These are phyloP conservation scores for Gigaspora rosea DNA, from an alignment of 192 early-diverging fungal genomes.

Conservation along the genomic window DNA sequence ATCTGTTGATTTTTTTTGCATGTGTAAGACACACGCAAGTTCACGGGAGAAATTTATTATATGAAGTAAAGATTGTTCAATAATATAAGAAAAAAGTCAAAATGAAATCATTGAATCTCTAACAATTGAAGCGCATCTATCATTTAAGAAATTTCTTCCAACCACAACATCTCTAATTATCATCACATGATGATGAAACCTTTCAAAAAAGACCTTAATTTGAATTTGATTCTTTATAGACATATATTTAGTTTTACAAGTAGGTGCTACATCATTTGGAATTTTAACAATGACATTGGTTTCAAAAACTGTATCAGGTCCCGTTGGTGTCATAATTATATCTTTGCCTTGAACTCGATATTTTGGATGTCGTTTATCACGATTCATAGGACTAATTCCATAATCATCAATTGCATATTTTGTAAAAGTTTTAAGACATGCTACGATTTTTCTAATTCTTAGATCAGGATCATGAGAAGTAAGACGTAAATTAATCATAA, in stretches of 20 bases:
- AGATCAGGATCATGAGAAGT: constrained; percentile 5
- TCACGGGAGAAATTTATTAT: no score
- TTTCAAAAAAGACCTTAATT: constrained; percentile 28
- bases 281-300: constrained; percentile 1
- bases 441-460: constrained; percentile 10
- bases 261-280: neutral
- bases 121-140: neutral
- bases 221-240: constrained; percentile 23
- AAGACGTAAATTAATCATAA: neutral
- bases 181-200: constrained; percentile 11
- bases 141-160: constrained; percentile 9
- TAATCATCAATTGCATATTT: constrained; percentile 8
- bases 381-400: neutral
- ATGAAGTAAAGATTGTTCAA: no score
- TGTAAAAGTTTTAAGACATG: constrained; percentile 1
- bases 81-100: no score
- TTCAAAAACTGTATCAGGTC: constrained; percentile 20
- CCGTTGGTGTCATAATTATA: neutral
- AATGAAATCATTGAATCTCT: no score
- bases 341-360: constrained; percentile 4
- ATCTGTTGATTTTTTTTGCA: no score
- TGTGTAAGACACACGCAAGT: no score
- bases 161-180: constrained; percentile 18
- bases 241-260: constrained; percentile 24
- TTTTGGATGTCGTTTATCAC: neutral